Conservation (phyloP, 768 basidiomycete genomes). For the button mushroom (Agaricus bisporus) region DNA sequence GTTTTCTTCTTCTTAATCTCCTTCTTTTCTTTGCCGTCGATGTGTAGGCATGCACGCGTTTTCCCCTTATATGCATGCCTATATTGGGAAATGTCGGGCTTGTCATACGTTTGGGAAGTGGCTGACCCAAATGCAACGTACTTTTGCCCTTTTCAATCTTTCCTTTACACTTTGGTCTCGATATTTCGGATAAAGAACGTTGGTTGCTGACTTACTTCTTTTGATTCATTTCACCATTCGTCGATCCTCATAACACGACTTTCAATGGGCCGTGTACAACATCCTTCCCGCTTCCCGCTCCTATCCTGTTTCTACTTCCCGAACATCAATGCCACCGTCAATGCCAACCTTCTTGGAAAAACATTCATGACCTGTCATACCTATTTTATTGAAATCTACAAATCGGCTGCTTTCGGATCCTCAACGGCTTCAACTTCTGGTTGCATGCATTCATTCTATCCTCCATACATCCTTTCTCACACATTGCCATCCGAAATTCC, state of each 20-base stretch:
- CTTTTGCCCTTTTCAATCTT: background rate
- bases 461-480: slow-evolving; percentile 1
- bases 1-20: slow-evolving; percentile 8
- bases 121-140: background rate
- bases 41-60: background rate
- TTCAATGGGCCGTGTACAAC: background rate
- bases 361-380: background rate
- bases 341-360: background rate
- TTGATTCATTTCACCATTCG: background rate
- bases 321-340: background rate
- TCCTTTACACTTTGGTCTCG: no score
- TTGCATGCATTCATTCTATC: slow-evolving; percentile 16
- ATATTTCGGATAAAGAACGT: background rate
- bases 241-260: background rate
- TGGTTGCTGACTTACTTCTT: slow-evolving; percentile 1
- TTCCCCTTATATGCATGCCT: no score
- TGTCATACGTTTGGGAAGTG: background rate
- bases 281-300: background rate
- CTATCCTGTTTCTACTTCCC: background rate
- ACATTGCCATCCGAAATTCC: background rate
- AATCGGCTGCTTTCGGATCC: background rate
- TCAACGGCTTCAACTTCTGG: background rate
- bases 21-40: background rate
- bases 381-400: background rate
- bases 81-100: no score